Base-by-base conservation (phyloP, 2,329 filamentous ascomycete species). In the Alternaria angustiovoidea region DNA sequence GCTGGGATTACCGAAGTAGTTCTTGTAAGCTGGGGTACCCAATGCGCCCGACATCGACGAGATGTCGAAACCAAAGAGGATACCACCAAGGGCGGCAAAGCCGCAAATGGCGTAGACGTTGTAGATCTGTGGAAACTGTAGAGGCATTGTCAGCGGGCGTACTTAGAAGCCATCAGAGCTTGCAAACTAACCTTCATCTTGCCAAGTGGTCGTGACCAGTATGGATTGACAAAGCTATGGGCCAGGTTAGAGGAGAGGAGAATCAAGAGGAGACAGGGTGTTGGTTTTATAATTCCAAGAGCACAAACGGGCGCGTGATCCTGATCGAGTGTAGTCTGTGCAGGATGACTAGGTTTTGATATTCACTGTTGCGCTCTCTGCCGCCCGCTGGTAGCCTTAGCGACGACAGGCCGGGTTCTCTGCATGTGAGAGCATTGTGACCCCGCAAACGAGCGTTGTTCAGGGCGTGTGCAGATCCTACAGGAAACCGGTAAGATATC, bases 11-110 rank as follows among this genome's bases (percentile, higher is more conserved):
- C 72, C 62, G 54, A 80, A 81, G 64, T 80, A 80, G 34, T 70
- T 69, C 60, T 71, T 68, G 66, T 79, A 79, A 4, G 74, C 78
- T 9, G 75, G 70, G 12, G 76, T 79, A 24, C 76, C 78, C 11
- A 79, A 57, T 24, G 79, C 77, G 57, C 77, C 78, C 12, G 70
- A 74, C 78, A 79, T 79, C 43, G 76, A 78, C 7, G 71, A 73
- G 64, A 79, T 79, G 49, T 79, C 78, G 66, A 79, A 79, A 55
- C 78, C 78, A 53, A 79, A 79, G 12, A 79, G 69, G 2, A 66
- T 75, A 55, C 78, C 78, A 36, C 77, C 87, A 63, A 89, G 86
- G 70, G 87, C 85, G 72, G 87, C 87, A 70, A 89, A 88, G 61
- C 79, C 80, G 75, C 87, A 89, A 63, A 88, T 64, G 32, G 60